A percentile compares a stretch with the other conserved stretches of the same genome.
Conservation (phyloP, 2,329 filamentous ascomycete species). For the Westerdykella sp. region DNA sequence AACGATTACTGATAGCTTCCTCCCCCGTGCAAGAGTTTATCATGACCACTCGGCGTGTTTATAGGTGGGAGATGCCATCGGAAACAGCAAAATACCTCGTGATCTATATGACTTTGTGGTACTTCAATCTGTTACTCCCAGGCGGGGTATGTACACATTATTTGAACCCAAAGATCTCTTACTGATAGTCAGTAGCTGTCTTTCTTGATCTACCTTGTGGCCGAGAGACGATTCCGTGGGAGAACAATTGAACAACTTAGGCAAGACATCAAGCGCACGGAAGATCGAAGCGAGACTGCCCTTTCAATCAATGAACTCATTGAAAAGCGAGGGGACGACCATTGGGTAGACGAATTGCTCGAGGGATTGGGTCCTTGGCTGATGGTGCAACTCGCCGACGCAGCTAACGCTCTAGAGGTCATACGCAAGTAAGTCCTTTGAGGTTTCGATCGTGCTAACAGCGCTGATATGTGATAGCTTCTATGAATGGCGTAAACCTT, state of each 20-base stretch:
- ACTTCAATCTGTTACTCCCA: conserved; percentile 22
- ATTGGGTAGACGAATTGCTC: conserved; percentile 31
- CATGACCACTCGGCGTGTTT: conserved; percentile 31
- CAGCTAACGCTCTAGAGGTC: conserved; percentile 32
- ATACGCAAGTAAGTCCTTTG: conserved; percentile 22
- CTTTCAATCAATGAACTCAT: conserved; percentile 32
- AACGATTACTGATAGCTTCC: conserved; percentile 35
- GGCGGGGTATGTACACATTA: conserved; percentile 14
- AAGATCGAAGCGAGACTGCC: conserved; percentile 26
- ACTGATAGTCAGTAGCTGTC: conserved; percentile 12
- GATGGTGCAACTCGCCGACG: conserved; percentile 32
- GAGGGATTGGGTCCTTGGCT: conserved; percentile 27
- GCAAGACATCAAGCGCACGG: conserved; percentile 26
- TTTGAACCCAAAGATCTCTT: background rate
- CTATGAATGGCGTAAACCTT: conserved; percentile 34
- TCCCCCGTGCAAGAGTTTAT: conserved; percentile 33
- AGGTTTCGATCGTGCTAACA: no score
- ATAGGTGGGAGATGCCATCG: conserved; percentile 31
- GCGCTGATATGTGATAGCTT: conserved; percentile 14
- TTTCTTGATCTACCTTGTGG: conserved; percentile 17
- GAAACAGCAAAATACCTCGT: conserved; percentile 27
- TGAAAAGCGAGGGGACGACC: conserved; percentile 31
- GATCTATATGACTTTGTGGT: conserved; percentile 23
- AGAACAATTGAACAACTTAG: conserved; percentile 22
- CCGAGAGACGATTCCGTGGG: conserved; percentile 14